These are phyloP conservation scores for Amaranthus hypochondriacus DNA, from an alignment of 148 eudicot species.

Conservation along the genomic window DNA sequence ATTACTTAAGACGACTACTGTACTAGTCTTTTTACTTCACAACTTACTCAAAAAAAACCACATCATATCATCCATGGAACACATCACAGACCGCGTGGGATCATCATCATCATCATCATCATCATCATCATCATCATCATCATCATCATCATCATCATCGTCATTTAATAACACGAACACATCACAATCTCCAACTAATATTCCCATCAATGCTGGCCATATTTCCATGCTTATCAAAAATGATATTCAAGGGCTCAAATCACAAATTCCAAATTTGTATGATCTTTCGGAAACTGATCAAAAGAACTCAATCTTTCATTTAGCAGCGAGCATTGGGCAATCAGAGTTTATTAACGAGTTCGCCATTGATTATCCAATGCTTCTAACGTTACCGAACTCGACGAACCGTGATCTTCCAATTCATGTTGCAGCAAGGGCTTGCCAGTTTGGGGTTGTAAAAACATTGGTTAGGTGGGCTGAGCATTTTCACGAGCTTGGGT, in stretches of 20 bases:
- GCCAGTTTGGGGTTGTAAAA: background rate
- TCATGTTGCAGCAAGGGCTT: constrained; percentile 17
- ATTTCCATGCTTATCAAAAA: constrained; percentile 1
- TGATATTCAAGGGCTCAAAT: background rate
- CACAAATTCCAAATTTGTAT: background rate
- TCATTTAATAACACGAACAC: background rate
- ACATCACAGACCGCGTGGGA: no score
- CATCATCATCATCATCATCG: background rate
- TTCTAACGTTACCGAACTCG: background rate
- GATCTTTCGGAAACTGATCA: background rate
- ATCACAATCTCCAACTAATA: background rate
- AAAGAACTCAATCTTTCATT: constrained; percentile 2
- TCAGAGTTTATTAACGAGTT: background rate
- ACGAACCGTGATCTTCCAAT: constrained; percentile 12
- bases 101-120: background rate
- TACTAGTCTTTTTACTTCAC: no score
- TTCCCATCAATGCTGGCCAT: constrained; percentile 10
- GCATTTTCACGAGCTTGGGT: background rate
- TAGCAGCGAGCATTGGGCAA: background rate
- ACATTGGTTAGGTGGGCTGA: background rate
- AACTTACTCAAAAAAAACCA: no score
- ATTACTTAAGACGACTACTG: no score
- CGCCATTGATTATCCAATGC: background rate
- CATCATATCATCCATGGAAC: no score
- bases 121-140: background rate